Evolutionary conservation across 2,329 filamentous ascomycete genomes (phyloP).

Genomic region (Aureobasidium namibiae): DNA sequence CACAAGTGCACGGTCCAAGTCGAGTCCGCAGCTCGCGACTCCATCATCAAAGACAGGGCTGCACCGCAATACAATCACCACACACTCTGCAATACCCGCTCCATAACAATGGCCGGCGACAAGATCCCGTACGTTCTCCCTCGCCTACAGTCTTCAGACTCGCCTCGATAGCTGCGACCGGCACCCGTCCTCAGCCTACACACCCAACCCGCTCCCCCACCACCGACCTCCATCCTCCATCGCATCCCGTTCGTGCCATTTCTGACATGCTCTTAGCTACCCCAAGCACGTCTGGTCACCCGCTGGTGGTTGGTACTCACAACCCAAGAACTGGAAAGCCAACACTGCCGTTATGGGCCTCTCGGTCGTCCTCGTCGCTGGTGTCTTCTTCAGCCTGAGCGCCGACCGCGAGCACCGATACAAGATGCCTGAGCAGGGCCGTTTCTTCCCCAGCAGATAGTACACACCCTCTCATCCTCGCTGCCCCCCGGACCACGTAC

Average conservation of each 20-base stretch:
- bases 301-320: constrained; percentile 92
- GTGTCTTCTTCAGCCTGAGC: constrained; percentile 62
- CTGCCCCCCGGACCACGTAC: not conserved
- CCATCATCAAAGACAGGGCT: not conserved
- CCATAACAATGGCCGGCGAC: constrained; percentile 46
- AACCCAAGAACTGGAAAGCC: constrained; percentile 87
- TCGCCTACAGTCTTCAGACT: not conserved
- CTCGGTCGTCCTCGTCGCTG: constrained; percentile 60
- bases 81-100: not conserved
- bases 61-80: not conserved
- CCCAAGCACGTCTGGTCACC: constrained; percentile 99
- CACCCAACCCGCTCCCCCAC: not conserved
- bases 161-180: not conserved
- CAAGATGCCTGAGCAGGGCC: constrained; percentile 65
- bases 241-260: not conserved
- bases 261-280: constrained; percentile 51
- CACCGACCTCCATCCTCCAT: not conserved
- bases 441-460: constrained; percentile 81
- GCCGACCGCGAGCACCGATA: constrained; percentile 65
- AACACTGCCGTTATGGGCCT: constrained; percentile 75
- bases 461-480: constrained; percentile 38
- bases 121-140: constrained; percentile 55
- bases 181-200: not conserved
- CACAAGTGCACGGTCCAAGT: no score
- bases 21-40: no score